phyloP scores from a whole-genome alignment of 83 land plant genomes.

The Thuja plicata region DNA sequence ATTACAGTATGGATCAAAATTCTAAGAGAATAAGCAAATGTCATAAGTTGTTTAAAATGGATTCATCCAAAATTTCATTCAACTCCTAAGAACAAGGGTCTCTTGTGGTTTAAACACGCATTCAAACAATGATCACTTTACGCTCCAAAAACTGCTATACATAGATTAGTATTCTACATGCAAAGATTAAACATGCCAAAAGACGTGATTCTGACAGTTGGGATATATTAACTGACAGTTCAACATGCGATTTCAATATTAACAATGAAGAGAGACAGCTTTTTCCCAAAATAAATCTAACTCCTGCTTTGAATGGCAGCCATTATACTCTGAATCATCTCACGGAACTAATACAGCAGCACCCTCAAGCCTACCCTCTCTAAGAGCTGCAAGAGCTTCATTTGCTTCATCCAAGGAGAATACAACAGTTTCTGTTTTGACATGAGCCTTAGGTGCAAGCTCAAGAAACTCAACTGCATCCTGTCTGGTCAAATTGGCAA shows the following conservation, averaged over 20 bases:
- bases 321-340: neutral
- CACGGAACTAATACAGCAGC: conserved; percentile 32
- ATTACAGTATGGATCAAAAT: neutral
- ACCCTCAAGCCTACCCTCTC: conserved; percentile 22
- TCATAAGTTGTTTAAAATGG: neutral
- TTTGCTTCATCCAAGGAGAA: conserved; percentile 30
- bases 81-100: neutral
- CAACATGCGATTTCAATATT: neutral
- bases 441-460: conserved; percentile 20
- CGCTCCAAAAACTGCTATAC: neutral
- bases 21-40: neutral
- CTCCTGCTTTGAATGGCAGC: neutral
- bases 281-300: no score
- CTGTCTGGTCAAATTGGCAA: conserved; percentile 30
- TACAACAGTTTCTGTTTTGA: conserved; percentile 23
- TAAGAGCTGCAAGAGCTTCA: conserved; percentile 23
- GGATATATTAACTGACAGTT: neutral
- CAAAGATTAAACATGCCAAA: neutral
- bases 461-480: conserved; percentile 29
- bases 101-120: neutral
- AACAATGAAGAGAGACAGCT: neutral
- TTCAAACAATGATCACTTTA: neutral
- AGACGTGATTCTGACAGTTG: neutral
- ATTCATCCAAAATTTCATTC: neutral
- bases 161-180: neutral